Percentiles rank a stretch among this genome's conserved stretches.
These are phyloP conservation scores for Fusarium miscanthi DNA, from an alignment of 2,329 filamentous ascomycete genomes.

Conservation along the genomic window DNA sequence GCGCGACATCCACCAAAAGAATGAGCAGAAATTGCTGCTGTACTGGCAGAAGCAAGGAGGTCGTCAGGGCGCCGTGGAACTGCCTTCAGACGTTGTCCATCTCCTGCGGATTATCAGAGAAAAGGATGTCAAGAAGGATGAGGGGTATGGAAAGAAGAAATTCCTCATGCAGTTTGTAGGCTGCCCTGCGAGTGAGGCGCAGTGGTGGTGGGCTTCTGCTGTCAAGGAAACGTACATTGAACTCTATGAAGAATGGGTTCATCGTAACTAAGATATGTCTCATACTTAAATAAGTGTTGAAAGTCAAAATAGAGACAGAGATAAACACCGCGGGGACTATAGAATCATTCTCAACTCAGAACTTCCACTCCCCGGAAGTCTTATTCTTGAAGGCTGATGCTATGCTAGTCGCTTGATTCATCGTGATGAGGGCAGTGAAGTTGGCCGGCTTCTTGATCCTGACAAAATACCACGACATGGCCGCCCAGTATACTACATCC, in stretches of 20 bases:
- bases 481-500: too few relatives aligned
- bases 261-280: rapidly evolving
- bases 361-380: too few relatives aligned
- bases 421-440: too few relatives aligned
- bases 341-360: too few relatives aligned
- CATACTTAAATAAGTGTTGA: rapidly evolving
- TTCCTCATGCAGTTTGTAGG: not conserved
- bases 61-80: rapidly evolving
- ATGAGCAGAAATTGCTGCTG: not conserved
- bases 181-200: rapidly evolving
- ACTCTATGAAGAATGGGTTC: not conserved
- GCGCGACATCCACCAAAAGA: not conserved
- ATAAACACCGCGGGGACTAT: too few relatives aligned
- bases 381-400: too few relatives aligned
- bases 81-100: not conserved
- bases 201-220: not conserved
- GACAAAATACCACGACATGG: too few relatives aligned
- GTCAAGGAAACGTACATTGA: not conserved
- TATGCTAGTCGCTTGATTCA: too few relatives aligned
- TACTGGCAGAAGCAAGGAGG: not conserved
- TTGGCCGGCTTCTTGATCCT: too few relatives aligned
- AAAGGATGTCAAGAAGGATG: rapidly evolving
- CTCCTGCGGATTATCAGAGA: not conserved
- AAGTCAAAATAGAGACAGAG: rapidly evolving
- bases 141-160: not conserved